Evolutionary conservation across 495 filamentous ascomycete genomes (phyloP).

Genomic region (Emericellopsis terricola): DNA sequence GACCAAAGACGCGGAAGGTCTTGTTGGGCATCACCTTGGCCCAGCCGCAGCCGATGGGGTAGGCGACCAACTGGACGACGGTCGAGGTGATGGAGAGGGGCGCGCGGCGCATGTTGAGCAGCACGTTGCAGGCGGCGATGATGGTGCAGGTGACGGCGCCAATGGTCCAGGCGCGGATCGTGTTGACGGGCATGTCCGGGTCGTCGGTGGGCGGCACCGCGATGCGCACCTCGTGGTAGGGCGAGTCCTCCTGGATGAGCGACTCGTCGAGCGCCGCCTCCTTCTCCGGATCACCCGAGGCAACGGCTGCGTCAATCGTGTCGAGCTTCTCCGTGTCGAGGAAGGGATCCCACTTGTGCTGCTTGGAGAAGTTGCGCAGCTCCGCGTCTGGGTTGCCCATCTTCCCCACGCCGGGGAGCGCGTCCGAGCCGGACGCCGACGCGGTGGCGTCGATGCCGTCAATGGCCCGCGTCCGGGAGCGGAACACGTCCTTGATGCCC

Average conservation of each 20-base stretch:
- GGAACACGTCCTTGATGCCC: no score
- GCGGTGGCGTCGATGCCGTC: neutral
- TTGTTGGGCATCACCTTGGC: constrained; percentile 9
- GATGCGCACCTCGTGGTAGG: constrained; percentile 34
- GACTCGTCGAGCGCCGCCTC: constrained; percentile 27
- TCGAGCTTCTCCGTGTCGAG: constrained; percentile 33
- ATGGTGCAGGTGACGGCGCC: constrained; percentile 8
- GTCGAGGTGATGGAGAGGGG: constrained; percentile 35
- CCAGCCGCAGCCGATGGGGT: constrained; percentile 13
- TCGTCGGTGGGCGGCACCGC: constrained; percentile 28
- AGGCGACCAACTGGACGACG: constrained; percentile 38
- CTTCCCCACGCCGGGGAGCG: neutral
- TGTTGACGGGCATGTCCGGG: constrained; percentile 11
- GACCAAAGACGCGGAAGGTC: constrained; percentile 3
- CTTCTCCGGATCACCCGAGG: constrained; percentile 24
- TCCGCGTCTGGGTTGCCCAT: neutral
- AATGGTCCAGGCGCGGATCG: constrained; percentile 12
- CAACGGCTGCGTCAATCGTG: constrained; percentile 31
- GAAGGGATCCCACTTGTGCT: constrained; percentile 44
- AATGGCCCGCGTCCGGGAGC: no score
- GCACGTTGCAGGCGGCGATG: constrained; percentile 14
- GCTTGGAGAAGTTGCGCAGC: constrained; percentile 19
- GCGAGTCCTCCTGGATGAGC: constrained; percentile 36
- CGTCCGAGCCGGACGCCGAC: neutral
- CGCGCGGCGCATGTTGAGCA: constrained; percentile 35